phyloP scores from a whole-genome alignment of 495 filamentous ascomycete species.

The Evernia prunastri region DNA sequence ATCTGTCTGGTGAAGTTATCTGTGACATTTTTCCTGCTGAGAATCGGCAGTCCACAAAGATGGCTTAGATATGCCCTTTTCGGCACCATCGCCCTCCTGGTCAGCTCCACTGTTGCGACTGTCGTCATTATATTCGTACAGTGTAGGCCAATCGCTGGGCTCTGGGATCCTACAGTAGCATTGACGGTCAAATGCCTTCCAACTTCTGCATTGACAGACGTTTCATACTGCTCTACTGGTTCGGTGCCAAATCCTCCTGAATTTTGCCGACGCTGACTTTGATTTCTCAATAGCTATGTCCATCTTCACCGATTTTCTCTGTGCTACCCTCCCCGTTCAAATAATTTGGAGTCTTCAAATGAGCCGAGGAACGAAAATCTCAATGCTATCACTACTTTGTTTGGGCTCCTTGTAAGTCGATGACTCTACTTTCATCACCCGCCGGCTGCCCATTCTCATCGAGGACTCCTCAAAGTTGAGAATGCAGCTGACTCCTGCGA shows the following conservation, averaged over 20 bases:
- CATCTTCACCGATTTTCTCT: neutral
- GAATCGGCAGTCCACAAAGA: neutral
- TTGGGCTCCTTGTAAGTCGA: slow-evolving; percentile 1
- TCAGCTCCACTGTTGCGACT: slow-evolving; percentile 1
- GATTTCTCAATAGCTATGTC: neutral
- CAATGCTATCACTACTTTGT: neutral
- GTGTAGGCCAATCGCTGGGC: neutral
- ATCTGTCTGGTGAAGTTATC: slow-evolving; percentile 6
- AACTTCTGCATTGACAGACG: slow-evolving; percentile 3
- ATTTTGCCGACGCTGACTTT: neutral
- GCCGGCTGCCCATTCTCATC: neutral
- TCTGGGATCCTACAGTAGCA: neutral
- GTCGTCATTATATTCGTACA: slow-evolving; percentile 2
- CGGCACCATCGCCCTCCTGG: neutral
- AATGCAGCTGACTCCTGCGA: neutral
- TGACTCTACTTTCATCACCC: neutral
- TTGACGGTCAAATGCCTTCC: neutral
- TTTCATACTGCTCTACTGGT: slow-evolving; percentile 7
- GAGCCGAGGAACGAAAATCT: neutral
- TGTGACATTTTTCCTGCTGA: slow-evolving; percentile 1
- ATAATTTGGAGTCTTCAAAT: slow-evolving; percentile 1
- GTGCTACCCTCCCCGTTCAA: neutral
- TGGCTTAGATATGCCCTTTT: neutral
- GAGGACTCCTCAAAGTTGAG: slow-evolving; percentile 1
- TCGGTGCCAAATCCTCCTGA: neutral